A percentile compares a stretch with the other conserved stretches of the same genome.
Evolutionary conservation across 2,329 filamentous ascomycete genomes (phyloP).

Genomic region (Plenodomus tracheiphilus): DNA sequence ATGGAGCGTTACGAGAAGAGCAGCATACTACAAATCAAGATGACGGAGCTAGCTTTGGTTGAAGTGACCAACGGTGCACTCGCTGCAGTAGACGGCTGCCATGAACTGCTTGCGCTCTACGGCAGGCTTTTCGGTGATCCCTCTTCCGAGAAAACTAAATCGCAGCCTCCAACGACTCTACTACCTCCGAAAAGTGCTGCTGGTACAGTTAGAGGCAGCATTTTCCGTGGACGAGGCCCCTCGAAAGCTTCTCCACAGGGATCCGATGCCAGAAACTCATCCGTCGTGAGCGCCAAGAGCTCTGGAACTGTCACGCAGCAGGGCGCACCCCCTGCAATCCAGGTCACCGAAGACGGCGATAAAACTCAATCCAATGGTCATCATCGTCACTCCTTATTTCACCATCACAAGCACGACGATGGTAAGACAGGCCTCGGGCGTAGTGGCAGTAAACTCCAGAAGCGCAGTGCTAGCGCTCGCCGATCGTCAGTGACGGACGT

Average conservation of each 20-base stretch:
- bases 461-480: slow-evolving; percentile 46
- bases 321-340: slow-evolving; percentile 67
- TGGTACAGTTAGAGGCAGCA: slow-evolving; percentile 73
- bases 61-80: slow-evolving; percentile 83
- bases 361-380: slow-evolving; percentile 40
- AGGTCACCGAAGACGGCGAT: slow-evolving; percentile 69
- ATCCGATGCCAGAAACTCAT: slow-evolving; percentile 22
- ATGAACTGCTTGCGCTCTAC: slow-evolving; percentile 82
- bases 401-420: slow-evolving; percentile 40
- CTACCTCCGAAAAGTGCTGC: slow-evolving; percentile 63
- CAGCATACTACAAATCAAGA: slow-evolving; percentile 88
- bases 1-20: slow-evolving; percentile 86
- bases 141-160: slow-evolving; percentile 38
- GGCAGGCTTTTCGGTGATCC: slow-evolving; percentile 75
- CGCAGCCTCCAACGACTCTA: slow-evolving; percentile 50
- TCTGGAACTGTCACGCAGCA: slow-evolving; percentile 32
- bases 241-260: slow-evolving; percentile 26
- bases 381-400: slow-evolving; percentile 37
- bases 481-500: slow-evolving; percentile 26
- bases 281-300: slow-evolving; percentile 28
- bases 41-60: slow-evolving; percentile 85
- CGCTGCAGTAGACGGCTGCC: slow-evolving; percentile 83
- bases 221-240: slow-evolving; percentile 64
- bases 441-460: slow-evolving; percentile 44
- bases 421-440: slow-evolving; percentile 43